Evolutionary conservation across 2,329 filamentous ascomycete species (phyloP).

Genomic region (Dactylellina drechsleri): DNA sequence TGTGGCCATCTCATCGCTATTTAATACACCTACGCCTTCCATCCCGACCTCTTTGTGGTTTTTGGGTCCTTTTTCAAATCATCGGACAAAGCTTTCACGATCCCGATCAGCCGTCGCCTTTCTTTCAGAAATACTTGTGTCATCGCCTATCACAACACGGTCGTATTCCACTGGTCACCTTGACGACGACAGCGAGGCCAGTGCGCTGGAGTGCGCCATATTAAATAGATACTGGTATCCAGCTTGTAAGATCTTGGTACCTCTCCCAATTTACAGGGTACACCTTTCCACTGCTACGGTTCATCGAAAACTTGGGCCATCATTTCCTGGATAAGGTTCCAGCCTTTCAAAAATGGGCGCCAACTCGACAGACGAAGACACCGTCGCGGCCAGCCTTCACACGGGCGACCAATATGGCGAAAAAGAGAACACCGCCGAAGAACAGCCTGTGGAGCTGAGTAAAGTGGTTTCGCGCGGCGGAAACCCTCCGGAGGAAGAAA

Average conservation of each 20-base stretch:
- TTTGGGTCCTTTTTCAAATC: not conserved
- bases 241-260: not conserved
- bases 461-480: conserved; percentile 49
- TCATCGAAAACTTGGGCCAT: not conserved
- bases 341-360: conserved; percentile 23
- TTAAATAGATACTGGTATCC: not conserved
- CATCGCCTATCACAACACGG: too few species aligned
- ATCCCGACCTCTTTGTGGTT: not conserved
- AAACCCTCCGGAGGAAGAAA: conserved; percentile 33
- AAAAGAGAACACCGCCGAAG: conserved; percentile 21
- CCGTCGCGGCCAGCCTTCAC: conserved; percentile 44
- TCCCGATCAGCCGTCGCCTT: not conserved
- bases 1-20: not conserved
- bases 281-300: not conserved
- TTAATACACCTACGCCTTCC: not conserved
- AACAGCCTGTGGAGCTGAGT: conserved; percentile 14
- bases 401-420: conserved; percentile 30
- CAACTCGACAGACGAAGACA: conserved; percentile 51
- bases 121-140: too few species aligned
- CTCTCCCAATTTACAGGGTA: not conserved
- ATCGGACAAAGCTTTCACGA: not conserved
- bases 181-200: not conserved
- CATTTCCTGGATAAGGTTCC: not conserved
- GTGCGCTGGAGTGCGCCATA: not conserved
- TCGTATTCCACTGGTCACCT: too few species aligned